Evolutionary conservation across 2,329 filamentous ascomycete species (phyloP), one percentile per base, ranked within the genome.

Genomic region (Sporothrix protearum): DNA sequence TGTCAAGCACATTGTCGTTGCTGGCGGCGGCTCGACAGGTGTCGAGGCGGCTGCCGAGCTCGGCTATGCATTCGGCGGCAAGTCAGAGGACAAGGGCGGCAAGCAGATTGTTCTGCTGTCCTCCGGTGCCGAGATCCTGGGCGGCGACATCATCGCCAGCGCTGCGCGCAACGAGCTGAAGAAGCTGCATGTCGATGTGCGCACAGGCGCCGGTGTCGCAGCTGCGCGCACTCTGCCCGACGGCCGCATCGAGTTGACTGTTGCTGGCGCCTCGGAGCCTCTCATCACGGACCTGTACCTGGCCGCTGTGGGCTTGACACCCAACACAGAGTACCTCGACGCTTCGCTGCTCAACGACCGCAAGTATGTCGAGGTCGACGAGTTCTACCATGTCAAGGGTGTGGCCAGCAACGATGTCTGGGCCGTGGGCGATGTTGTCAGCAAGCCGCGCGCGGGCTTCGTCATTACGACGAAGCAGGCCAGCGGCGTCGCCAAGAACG

Each of bases 11-110:
- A 83, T 89, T 75, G 82, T 88, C 71, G 79, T 89, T n/a, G 87
- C 82, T 3, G 87, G 87, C 67, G 86, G 82, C 1, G 87, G 87
- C 51, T 75, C 83, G 63, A 89, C 87, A 1, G 87, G 87, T 70
- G 81, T 87, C 70, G 87, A 89, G 79, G 77, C 83, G 4, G 84
- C 85, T 1, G 86, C 82, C 53, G 87, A 89, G 80, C 81, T 89
- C 33, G 83, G 81, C 64, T 84, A 80, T 77, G 84, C 83, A 74
- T 88, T 81, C 77, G 78, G 77, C 77, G 73, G 75, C 71, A 73
- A 68, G 68, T 3, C 33, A 30, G 45, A 4, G 19, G 73, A 69
- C 57, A 16, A 36, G 16, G 71, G 45, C 33, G 70, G 63, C 66
- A 83, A 82, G 74, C 79, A 81, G 30, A 86, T 86, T 74, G 81